phyloP scores from a whole-genome alignment of 768 basidiomycete species.

The Chlorophyllum brunneum region DNA sequence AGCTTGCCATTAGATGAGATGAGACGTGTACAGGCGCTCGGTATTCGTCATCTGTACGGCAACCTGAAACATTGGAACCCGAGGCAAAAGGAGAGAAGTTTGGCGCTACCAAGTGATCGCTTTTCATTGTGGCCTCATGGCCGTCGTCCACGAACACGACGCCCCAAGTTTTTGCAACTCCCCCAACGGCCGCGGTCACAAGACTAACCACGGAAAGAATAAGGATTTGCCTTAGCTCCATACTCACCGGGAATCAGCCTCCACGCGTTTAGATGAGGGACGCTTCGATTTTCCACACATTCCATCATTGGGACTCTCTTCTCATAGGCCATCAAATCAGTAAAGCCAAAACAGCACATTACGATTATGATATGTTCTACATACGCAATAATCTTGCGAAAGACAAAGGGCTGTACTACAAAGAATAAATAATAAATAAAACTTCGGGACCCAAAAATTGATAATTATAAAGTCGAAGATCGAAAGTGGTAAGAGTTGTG shows the following conservation, averaged over 20 bases:
- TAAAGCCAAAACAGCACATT: not conserved
- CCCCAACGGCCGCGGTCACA: not conserved
- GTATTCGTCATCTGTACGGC: constrained; percentile 1
- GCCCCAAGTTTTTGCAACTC: no score
- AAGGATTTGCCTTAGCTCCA: constrained; percentile 5
- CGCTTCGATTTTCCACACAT: constrained; percentile 7
- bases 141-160: not conserved
- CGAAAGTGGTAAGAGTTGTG: not conserved
- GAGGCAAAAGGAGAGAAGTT: not conserved
- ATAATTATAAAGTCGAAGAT: not conserved
- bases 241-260: constrained; percentile 4
- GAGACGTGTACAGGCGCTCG: not conserved
- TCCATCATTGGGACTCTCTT: not conserved
- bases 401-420: not conserved
- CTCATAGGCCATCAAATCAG: constrained; percentile 9
- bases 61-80: constrained; percentile 3
- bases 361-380: constrained; percentile 12
- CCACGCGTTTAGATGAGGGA: not conserved
- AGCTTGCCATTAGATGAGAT: no score
- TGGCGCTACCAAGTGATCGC: not conserved
- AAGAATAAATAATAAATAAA: constrained; percentile 7
- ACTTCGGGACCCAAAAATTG: not conserved
- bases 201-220: not conserved
- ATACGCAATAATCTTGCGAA: constrained; percentile 2
- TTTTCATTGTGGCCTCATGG: not conserved